Evolutionary conservation across 2,329 filamentous ascomycete genomes (phyloP).

Genomic region (Zopfia rhizophila): DNA sequence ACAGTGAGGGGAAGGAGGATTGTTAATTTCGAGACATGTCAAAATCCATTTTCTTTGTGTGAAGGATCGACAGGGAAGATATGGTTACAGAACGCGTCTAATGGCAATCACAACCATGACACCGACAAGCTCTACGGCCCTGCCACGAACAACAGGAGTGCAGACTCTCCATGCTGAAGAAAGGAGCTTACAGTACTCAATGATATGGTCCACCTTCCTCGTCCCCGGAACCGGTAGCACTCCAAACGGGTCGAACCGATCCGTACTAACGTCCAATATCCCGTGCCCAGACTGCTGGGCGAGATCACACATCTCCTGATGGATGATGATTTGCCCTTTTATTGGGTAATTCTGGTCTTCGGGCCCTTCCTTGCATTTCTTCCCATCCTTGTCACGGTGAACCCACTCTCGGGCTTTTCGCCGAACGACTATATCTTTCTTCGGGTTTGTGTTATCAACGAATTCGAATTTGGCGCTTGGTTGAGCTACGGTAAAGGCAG

Average conservation of each 20-base stretch:
- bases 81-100: too few relatives aligned
- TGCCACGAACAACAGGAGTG: too few relatives aligned
- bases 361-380: not conserved
- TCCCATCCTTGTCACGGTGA: slow-evolving; percentile 25
- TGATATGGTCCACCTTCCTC: slow-evolving; percentile 35
- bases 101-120: too few relatives aligned
- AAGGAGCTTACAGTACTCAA: slow-evolving; percentile 31
- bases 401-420: slow-evolving; percentile 42
- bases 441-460: slow-evolving; percentile 34
- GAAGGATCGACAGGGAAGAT: too few relatives aligned
- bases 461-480: slow-evolving; percentile 29
- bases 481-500: slow-evolving; percentile 29
- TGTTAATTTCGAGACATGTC: too few relatives aligned
- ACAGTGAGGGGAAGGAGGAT: too few relatives aligned
- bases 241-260: slow-evolving; percentile 30
- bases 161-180: not conserved
- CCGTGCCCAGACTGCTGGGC: too few relatives aligned
- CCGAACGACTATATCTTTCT: slow-evolving; percentile 31
- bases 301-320: too few relatives aligned
- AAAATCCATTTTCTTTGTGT: too few relatives aligned
- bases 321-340: not conserved
- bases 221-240: slow-evolving; percentile 29
- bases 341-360: too few relatives aligned
- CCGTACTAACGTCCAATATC: slow-evolving; percentile 11
- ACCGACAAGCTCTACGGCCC: too few relatives aligned